Conservation (phyloP, 1,284 basidiomycete genomes). For the Pseudozyma pruni region DNA sequence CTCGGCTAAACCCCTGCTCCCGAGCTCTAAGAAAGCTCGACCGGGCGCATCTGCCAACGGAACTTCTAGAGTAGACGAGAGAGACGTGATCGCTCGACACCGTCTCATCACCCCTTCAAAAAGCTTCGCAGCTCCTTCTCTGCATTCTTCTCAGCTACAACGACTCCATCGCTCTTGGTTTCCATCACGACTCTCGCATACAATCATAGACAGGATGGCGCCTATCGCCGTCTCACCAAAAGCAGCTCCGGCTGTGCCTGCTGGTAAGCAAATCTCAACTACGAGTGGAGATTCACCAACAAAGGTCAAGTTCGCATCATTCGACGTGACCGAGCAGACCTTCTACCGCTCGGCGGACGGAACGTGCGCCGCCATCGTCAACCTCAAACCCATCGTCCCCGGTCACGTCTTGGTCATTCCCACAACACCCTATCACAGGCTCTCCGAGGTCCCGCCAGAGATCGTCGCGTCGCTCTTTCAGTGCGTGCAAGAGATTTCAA, state of each 20-base stretch:
- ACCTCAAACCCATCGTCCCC: slow-evolving; percentile 66
- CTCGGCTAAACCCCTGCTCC: slow-evolving; percentile 2
- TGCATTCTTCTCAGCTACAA: slow-evolving; percentile 29
- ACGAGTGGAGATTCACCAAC: not conserved
- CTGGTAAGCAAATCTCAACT: slow-evolving; percentile 1
- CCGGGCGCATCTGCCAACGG: not conserved
- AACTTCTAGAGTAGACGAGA: not conserved
- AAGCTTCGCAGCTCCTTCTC: slow-evolving; percentile 16
- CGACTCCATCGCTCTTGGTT: slow-evolving; percentile 17
- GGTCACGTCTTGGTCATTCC: slow-evolving; percentile 65
- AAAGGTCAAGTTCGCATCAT: slow-evolving; percentile 42
- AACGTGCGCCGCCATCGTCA: slow-evolving; percentile 55
- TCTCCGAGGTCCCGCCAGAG: slow-evolving; percentile 45
- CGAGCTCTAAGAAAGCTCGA: not conserved
- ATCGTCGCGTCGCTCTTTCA: slow-evolving; percentile 54
- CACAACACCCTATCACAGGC: slow-evolving; percentile 43
- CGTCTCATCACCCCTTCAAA: slow-evolving; percentile 15
- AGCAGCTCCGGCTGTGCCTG: slow-evolving; percentile 23
- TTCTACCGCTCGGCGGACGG: slow-evolving; percentile 44
- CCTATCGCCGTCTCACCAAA: slow-evolving; percentile 39
- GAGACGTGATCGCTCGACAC: slow-evolving; percentile 13
- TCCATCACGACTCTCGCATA: not conserved
- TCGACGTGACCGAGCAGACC: slow-evolving; percentile 51
- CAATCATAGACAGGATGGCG: slow-evolving; percentile 21
- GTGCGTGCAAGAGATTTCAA: slow-evolving; percentile 55